phyloP scores from a whole-genome alignment of 371 early-diverging fungal species.

The Apophysomyces variabilis region DNA sequence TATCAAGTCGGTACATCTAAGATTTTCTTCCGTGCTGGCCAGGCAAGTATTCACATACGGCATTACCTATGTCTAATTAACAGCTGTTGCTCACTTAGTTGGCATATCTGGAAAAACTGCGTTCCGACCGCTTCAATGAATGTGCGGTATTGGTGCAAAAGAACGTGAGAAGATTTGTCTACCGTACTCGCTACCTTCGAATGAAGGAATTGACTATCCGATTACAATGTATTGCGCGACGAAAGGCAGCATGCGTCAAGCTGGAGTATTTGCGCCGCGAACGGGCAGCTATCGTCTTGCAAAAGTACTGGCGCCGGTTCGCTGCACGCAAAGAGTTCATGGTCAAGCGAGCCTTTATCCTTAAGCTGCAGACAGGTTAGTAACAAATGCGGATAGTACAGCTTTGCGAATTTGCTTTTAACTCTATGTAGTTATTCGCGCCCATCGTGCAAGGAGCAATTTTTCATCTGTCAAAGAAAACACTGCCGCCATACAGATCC shows the following conservation, averaged over 20 bases:
- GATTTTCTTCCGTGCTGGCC: slow-evolving; percentile 99
- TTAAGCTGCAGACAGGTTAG: slow-evolving; percentile 53
- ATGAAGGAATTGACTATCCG: slow-evolving; percentile 63
- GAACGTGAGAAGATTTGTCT: slow-evolving; percentile 78
- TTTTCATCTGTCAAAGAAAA: slow-evolving; percentile 56
- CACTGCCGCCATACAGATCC: slow-evolving; percentile 78
- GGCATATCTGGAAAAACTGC: slow-evolving; percentile 90
- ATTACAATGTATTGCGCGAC: slow-evolving; percentile 70
- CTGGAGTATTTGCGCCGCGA: slow-evolving; percentile 63
- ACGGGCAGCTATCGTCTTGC: slow-evolving; percentile 78
- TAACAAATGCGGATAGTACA: not conserved
- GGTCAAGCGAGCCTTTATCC: slow-evolving; percentile 40
- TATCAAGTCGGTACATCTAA: slow-evolving; percentile 97
- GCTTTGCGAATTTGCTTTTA: not conserved
- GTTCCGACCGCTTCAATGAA: slow-evolving; percentile 79
- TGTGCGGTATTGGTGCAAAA: slow-evolving; percentile 89
- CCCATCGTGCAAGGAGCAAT: slow-evolving; percentile 56
- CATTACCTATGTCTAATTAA: not conserved
- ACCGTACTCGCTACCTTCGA: slow-evolving; percentile 71
- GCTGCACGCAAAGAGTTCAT: slow-evolving; percentile 65
- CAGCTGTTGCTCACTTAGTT: slow-evolving; percentile 42
- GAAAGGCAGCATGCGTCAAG: slow-evolving; percentile 60
- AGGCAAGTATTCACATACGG: slow-evolving; percentile 21
- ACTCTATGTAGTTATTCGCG: slow-evolving; percentile 49
- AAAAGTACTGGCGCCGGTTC: slow-evolving; percentile 72